Percentiles rank a stretch among this genome's conserved stretches.
phyloP scores from a whole-genome alignment of 2,329 filamentous ascomycete species.

The Lachnellula willkommii region DNA sequence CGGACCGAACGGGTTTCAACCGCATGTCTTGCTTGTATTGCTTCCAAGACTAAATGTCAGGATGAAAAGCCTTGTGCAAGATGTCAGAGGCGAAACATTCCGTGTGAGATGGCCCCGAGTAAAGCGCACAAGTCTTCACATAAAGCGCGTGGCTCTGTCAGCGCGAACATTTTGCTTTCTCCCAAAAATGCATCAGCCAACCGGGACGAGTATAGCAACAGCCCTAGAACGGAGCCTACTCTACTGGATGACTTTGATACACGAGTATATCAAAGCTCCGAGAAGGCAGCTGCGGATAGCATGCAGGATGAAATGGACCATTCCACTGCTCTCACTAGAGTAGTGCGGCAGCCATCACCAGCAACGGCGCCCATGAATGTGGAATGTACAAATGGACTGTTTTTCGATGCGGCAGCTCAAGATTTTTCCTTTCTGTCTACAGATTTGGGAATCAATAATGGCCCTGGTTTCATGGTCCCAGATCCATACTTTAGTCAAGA shows the following conservation, averaged over 20 bases:
- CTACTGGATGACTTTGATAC: too few relatives aligned
- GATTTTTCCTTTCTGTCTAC: background rate
- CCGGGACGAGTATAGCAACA: background rate
- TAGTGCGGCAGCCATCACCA: background rate
- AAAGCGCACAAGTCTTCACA: background rate
- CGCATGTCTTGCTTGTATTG: conserved; percentile 14
- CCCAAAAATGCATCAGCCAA: too few relatives aligned
- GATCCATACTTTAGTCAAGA: conserved; percentile 6
- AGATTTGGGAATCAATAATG: background rate
- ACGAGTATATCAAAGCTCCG: too few relatives aligned
- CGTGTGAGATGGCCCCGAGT: conserved; percentile 2
- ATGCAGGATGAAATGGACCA: background rate
- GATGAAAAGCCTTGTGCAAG: conserved; percentile 13
- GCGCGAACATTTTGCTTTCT: background rate
- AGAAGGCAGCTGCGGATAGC: too few relatives aligned
- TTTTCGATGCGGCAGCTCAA: background rate
- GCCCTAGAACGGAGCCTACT: too few relatives aligned
- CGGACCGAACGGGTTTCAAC: conserved; percentile 7
- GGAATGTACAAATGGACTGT: background rate
- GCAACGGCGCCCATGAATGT: background rate
- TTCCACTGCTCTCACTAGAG: background rate
- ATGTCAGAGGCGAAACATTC: conserved; percentile 9
- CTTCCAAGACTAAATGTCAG: conserved; percentile 9
- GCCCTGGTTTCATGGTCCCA: background rate
- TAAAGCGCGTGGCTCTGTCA: background rate